Evolutionary conservation across 2,329 filamentous ascomycete genomes (phyloP).

Genomic region (Penicillium sp.): DNA sequence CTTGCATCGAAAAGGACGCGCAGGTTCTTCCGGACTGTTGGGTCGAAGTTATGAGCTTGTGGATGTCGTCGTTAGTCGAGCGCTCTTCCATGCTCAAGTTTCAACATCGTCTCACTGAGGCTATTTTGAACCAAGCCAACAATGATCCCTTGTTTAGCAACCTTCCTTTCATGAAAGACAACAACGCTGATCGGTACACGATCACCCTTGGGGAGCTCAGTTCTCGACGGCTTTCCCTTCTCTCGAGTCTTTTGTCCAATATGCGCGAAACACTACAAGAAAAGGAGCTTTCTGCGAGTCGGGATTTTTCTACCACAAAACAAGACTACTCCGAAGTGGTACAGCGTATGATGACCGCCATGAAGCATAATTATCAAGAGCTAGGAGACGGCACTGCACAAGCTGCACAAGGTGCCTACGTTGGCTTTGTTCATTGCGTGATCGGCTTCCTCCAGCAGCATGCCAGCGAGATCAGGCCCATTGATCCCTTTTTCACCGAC

Average conservation of each 20-base stretch:
- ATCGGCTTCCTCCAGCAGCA: constrained; percentile 64
- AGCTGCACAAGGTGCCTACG: constrained; percentile 54
- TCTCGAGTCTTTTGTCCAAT: constrained; percentile 60
- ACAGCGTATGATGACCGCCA: constrained; percentile 58
- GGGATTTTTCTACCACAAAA: constrained; percentile 37
- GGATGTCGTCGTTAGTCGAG: constrained; percentile 59
- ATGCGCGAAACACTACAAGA: constrained; percentile 55
- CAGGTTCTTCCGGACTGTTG: constrained; percentile 48
- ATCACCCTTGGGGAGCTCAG: constrained; percentile 57
- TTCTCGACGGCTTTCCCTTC: constrained; percentile 55
- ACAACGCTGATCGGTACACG: constrained; percentile 40
- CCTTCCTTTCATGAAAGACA: constrained; percentile 55
- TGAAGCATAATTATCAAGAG: constrained; percentile 63
- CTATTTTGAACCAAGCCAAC: constrained; percentile 51
- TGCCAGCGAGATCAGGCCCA: constrained; percentile 54
- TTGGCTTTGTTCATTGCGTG: constrained; percentile 62
- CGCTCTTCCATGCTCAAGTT: constrained; percentile 62
- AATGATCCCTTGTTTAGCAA: constrained; percentile 56
- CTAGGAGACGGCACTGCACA: constrained; percentile 40
- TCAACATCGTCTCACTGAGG: constrained; percentile 59
- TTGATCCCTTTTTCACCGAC: constrained; percentile 63
- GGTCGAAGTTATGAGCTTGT: constrained; percentile 52
- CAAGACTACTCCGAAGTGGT: constrained; percentile 55
- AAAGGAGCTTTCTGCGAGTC: constrained; percentile 33
- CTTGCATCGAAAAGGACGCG: constrained; percentile 45